A percentile compares a stretch with the other conserved stretches of the same genome.
Conservation (phyloP, 306 rosid species). For the Hippophae rhamnoides region DNA sequence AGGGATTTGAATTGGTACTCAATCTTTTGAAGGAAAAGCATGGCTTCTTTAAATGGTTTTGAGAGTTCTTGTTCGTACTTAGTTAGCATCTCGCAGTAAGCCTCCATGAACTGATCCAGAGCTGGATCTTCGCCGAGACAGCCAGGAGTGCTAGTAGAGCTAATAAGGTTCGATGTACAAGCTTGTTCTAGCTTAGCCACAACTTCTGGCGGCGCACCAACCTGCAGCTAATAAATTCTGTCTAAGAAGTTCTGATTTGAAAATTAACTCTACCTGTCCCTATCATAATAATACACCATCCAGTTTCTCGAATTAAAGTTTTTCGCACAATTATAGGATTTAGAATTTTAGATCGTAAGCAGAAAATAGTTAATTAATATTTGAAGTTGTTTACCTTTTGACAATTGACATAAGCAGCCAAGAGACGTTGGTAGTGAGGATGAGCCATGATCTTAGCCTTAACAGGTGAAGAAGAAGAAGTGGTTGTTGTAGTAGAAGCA, state of each 20-base stretch:
- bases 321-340: no score
- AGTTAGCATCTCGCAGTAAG: slow-evolving; percentile 92
- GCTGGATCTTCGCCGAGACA: slow-evolving; percentile 92
- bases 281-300: not conserved
- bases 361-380: not conserved
- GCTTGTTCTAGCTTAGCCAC: slow-evolving; percentile 74
- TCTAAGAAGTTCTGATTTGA: not conserved
- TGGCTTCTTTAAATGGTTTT: slow-evolving; percentile 89
- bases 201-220: slow-evolving; percentile 91
- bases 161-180: slow-evolving; percentile 38
- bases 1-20: slow-evolving; percentile 82
- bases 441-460: slow-evolving; percentile 94
- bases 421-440: slow-evolving; percentile 93
- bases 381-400: slow-evolving; percentile 54
- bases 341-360: no score
- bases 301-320: no score
- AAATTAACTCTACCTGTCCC: not conserved
- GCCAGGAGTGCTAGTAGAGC: slow-evolving; percentile 16
- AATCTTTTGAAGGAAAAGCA: slow-evolving; percentile 71
- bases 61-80: slow-evolving; percentile 93
- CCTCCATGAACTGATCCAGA: slow-evolving; percentile 98
- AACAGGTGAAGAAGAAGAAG: slow-evolving; percentile 28
- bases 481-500: not conserved
- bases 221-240: slow-evolving; percentile 25
- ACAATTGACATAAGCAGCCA: slow-evolving; percentile 78